Base-by-base conservation (phyloP, 306 rosid species). In the Castanea crenata region DNA sequence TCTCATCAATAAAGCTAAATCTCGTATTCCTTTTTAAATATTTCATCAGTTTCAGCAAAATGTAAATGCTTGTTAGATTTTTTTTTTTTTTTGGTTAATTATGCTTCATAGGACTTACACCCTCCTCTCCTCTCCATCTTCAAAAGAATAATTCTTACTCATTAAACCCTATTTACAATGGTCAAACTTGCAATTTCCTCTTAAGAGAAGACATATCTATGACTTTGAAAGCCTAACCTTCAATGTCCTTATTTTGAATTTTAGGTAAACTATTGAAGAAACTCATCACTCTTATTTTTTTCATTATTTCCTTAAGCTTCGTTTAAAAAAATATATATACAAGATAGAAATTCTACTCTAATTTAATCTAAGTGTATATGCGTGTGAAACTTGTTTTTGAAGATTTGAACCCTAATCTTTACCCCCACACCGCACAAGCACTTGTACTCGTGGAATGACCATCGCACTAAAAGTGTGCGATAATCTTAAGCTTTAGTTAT, bases 381-480 rank as follows among this genome's bases (percentile, higher is more conserved):
- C 8, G 3, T 41, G 12, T 41, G 12, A 41, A 41, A 41, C 0
- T 8, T 0, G 0, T 1, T 41, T 0, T 0, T 41, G 0, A 41
- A 41, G 0, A 8, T 3, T 41, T 41, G 11, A 41, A 41, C 3
- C 46, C 0, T 0, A 0, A 0, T 41, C 11, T 41, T 8, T 8
- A 3, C 44, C 2, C 3, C 0, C 46, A 38, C 3, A 38, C 11
- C 1, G 0, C 3, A 8, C 1, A 7, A 38, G 0, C 0, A 41
- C 11, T 41, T 41, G 8, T 41, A 8, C 0, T 41, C 8, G 1
- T 7, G 2, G 0, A 41, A 0, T 41, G 0, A 41, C 0, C 0
- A 41, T 41, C 0, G 3, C 3, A 8, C 3, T 0, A 41, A 41
- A 3, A 0, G 1, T 41, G 0, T 41, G 3, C 1, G 8, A 2